Percentiles rank a stretch among this genome's conserved stretches.
These are phyloP conservation scores for Hemisphaericaspora xylofermentans DNA, from an alignment of 1,139 yeast species.

Conservation along the genomic window DNA sequence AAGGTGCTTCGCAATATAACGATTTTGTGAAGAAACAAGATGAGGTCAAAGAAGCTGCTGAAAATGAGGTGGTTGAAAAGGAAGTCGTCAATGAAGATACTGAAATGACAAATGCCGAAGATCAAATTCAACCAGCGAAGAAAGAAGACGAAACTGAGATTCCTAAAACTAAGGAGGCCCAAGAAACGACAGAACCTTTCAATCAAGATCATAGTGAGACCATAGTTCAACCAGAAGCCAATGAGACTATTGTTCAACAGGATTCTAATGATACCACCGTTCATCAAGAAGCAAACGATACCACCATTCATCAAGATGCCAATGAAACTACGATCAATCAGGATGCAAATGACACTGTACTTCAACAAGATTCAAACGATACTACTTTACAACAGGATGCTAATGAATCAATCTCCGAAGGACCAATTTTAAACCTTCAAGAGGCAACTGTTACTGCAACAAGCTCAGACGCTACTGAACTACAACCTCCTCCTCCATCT, in stretches of 20 bases:
- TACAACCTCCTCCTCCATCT: conserved; percentile 1
- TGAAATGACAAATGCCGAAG: conserved; percentile 13
- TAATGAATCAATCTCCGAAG: conserved; percentile 44
- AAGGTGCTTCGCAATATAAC: conserved; percentile 34
- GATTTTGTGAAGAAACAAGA: conserved; percentile 14
- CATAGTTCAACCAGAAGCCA: background rate
- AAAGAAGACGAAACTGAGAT: conserved; percentile 9
- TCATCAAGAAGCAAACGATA: conserved; percentile 40
- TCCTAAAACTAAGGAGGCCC: conserved; percentile 9
- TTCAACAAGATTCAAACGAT: conserved; percentile 39
- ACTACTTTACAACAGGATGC: conserved; percentile 44
- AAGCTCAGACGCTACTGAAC: conserved; percentile 23
- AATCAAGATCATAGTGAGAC: conserved; percentile 16
- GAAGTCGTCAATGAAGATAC: conserved; percentile 8
- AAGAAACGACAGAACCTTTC: conserved; percentile 7
- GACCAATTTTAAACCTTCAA: conserved; percentile 17
- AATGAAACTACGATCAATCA: conserved; percentile 37
- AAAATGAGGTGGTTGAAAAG: conserved; percentile 6
- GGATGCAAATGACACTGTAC: conserved; percentile 7
- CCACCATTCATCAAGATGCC: conserved; percentile 44
- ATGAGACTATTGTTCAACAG: conserved; percentile 3
- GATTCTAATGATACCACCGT: conserved; percentile 29
- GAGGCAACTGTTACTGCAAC: conserved; percentile 20
- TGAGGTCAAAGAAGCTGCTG: conserved; percentile 15
- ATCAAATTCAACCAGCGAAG: conserved; percentile 6